Percentiles rank a stretch among this genome's conserved stretches.
Evolutionary conservation across 2,329 filamentous ascomycete species (phyloP).

Genomic region (Paraphaeosphaeria sporulosa): DNA sequence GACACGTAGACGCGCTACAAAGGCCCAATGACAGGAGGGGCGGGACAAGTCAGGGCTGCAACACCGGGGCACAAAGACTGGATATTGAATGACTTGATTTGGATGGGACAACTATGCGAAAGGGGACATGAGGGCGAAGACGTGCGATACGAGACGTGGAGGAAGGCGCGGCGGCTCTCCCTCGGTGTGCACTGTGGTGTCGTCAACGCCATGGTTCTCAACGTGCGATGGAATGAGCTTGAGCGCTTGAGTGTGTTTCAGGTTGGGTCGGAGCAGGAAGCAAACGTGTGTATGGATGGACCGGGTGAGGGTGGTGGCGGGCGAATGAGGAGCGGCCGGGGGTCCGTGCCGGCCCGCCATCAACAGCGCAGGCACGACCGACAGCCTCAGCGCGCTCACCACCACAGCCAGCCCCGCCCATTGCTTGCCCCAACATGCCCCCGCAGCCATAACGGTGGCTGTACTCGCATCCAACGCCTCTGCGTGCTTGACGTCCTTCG

Average conservation of each 20-base stretch:
- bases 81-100: slow-evolving; percentile 16
- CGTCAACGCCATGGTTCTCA: background rate
- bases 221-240: slow-evolving; percentile 8
- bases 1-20: slow-evolving; percentile 8
- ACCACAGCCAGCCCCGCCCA: slow-evolving; percentile 24
- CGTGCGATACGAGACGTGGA: background rate
- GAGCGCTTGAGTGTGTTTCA: background rate
- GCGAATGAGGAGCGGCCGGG: slow-evolving; percentile 14
- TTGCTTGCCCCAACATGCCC: slow-evolving; percentile 23
- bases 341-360: slow-evolving; percentile 12
- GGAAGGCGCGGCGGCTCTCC: background rate
- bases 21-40: background rate
- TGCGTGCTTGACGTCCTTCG: background rate
- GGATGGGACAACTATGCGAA: slow-evolving; percentile 4
- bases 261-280: background rate
- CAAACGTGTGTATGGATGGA: background rate
- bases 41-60: background rate
- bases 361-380: slow-evolving; percentile 16
- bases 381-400: slow-evolving; percentile 5
- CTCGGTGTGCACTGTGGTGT: background rate
- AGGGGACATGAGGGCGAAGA: background rate
- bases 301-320: background rate
- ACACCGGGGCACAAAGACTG: slow-evolving; percentile 11
- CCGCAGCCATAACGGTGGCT: slow-evolving; percentile 11
- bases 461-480: slow-evolving; percentile 16